These are phyloP conservation scores for Bocquillonia castaneifolia DNA, from an alignment of 441 rosid genomes.

Conservation along the genomic window DNA sequence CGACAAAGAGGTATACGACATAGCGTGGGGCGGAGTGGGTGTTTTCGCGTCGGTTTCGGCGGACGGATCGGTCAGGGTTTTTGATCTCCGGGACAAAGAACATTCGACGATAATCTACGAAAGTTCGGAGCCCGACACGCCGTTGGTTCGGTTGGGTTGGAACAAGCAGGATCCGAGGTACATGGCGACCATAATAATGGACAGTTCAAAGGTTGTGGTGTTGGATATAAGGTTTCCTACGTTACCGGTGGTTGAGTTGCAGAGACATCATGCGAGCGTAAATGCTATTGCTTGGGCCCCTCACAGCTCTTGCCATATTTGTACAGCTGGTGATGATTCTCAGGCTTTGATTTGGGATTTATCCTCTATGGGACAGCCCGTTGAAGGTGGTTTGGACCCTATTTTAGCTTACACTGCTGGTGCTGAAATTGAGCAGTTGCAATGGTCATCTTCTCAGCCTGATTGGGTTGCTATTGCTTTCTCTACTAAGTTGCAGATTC, in stretches of 20 bases:
- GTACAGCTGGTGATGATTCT: conserved; percentile 94
- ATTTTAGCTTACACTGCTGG: conserved; percentile 92
- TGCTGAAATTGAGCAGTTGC: conserved; percentile 92
- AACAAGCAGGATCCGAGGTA: conserved; percentile 98
- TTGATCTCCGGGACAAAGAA: conserved; percentile 88
- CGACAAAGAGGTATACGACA: conserved; percentile 91
- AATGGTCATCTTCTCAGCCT: conserved; percentile 95
- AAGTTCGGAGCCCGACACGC: conserved; percentile 91
- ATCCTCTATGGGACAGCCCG: conserved; percentile 88
- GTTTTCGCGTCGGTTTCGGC: conserved; percentile 96
- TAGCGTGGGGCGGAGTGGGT: conserved; percentile 99
- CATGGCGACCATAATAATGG: conserved; percentile 97
- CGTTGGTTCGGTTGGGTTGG: conserved; percentile 88
- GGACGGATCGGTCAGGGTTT: conserved; percentile 91
- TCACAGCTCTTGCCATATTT: conserved; percentile 88
- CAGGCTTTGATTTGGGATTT: conserved; percentile 97
- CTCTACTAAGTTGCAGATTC: conserved; percentile 88
- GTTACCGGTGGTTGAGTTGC: conserved; percentile 85
- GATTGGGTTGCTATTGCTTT: conserved; percentile 98
- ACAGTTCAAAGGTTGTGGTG: conserved; percentile 89
- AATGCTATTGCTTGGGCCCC: conserved; percentile 99
- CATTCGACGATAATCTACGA: conserved; percentile 92
- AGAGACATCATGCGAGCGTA: conserved; percentile 83
- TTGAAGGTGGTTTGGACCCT: conserved; percentile 92
- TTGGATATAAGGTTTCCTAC: conserved; percentile 91